These are phyloP conservation scores for Parasarocladium wereldwijsianum DNA, from an alignment of 2,329 filamentous ascomycete species.

Conservation along the genomic window DNA sequence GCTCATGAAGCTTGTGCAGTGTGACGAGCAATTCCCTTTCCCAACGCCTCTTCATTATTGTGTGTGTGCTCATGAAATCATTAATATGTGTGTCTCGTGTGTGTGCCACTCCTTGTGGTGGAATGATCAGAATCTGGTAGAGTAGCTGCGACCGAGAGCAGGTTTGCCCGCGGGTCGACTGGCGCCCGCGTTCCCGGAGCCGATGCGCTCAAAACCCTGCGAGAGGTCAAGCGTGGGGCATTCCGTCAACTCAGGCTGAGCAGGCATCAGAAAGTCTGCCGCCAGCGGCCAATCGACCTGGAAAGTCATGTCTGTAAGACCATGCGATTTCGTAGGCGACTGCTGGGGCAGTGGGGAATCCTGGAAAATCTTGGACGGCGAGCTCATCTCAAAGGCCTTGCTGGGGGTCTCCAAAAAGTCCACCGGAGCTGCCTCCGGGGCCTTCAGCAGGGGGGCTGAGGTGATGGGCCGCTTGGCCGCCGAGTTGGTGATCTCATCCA, in stretches of 20 bases:
- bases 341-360: conserved; percentile 18
- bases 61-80: conserved; percentile 4
- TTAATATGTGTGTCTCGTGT: conserved; percentile 3
- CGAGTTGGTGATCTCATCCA: conserved; percentile 44
- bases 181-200: conserved; percentile 24
- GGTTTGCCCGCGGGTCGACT: conserved; percentile 20
- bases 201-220: conserved; percentile 64
- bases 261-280: conserved; percentile 25
- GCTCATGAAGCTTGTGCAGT: conserved; percentile 4
- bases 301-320: conserved; percentile 18
- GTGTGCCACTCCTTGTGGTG: neutral
- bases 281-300: conserved; percentile 24
- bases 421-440: conserved; percentile 23
- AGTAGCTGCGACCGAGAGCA: conserved; percentile 20
- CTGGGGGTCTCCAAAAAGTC: conserved; percentile 38
- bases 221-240: conserved; percentile 53
- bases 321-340: conserved; percentile 37
- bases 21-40: neutral
- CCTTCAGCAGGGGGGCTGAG: conserved; percentile 35
- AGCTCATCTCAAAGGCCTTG: conserved; percentile 40
- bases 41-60: neutral
- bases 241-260: conserved; percentile 39
- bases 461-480: conserved; percentile 34
- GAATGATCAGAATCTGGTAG: conserved; percentile 20
- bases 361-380: conserved; percentile 36